phyloP scores from a whole-genome alignment of 192 early-diverging fungal genomes.

The Coemansia guatemalensis region DNA sequence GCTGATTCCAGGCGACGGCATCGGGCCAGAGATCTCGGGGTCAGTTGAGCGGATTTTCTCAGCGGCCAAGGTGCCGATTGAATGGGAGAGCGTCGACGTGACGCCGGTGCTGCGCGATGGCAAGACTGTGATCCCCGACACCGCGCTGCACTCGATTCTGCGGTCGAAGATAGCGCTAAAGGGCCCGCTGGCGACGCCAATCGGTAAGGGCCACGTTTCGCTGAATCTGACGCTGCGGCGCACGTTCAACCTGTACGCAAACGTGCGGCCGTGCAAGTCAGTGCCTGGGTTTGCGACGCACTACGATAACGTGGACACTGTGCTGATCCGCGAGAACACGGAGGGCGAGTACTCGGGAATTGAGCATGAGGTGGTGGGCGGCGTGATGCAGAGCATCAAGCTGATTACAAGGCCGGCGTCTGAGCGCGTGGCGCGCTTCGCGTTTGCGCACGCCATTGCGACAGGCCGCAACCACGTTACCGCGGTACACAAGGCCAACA shows the following conservation, averaged over 20 bases:
- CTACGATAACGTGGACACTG: conserved; percentile 95
- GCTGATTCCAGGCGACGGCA: conserved; percentile 97
- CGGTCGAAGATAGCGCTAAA: conserved; percentile 98
- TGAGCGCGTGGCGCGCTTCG: conserved; percentile 88
- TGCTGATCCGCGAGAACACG: conserved; percentile 99
- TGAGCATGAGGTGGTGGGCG: conserved; percentile 93
- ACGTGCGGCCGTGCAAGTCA: conserved; percentile 97
- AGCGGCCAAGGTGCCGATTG: conserved; percentile 91
- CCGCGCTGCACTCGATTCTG: conserved; percentile 86
- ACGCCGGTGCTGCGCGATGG: conserved; percentile 91
- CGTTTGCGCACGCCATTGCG: conserved; percentile 88
- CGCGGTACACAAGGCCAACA: conserved; percentile 98
- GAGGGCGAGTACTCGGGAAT: conserved; percentile 99
- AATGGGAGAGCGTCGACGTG: conserved; percentile 95
- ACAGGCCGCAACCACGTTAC: conserved; percentile 92
- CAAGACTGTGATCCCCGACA: conserved; percentile 90
- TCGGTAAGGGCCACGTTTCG: conserved; percentile 99
- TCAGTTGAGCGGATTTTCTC: conserved; percentile 91
- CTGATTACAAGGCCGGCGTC: conserved; percentile 96
- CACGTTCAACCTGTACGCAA: conserved; percentile 98
- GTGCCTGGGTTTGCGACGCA: conserved; percentile 95
- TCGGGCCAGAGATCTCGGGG: conserved; percentile 95
- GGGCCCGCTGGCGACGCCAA: conserved; percentile 94
- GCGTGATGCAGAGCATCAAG: conserved; percentile 99
- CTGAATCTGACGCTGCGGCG: conserved; percentile 85